Conservation (phyloP, 2,329 filamentous ascomycete genomes). For the Stenocarpella maydis region DNA sequence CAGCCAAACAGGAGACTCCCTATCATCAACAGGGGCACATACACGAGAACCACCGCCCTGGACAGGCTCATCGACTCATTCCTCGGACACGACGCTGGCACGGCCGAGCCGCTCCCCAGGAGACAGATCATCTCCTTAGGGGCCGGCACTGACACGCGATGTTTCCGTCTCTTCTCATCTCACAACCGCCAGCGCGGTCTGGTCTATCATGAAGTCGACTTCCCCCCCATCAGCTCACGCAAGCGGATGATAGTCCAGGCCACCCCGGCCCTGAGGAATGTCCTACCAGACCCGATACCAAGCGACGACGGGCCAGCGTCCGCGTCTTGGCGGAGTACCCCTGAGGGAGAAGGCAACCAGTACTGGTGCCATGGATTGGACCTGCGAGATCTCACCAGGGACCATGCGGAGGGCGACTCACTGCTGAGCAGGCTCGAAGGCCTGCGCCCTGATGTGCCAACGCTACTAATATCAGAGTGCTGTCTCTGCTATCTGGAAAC, state of each 20-base stretch:
- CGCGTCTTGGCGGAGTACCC: slow-evolving; percentile 52
- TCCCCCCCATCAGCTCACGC: slow-evolving; percentile 73
- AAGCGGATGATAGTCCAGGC: slow-evolving; percentile 68
- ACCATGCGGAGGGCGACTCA: slow-evolving; percentile 24
- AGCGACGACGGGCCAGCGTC: slow-evolving; percentile 33
- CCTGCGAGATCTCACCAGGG: slow-evolving; percentile 66
- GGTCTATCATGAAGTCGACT: slow-evolving; percentile 93
- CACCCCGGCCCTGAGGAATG: slow-evolving; percentile 50
- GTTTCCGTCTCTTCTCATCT: slow-evolving; percentile 74
- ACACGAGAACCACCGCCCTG: slow-evolving; percentile 84
- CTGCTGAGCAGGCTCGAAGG: slow-evolving; percentile 34
- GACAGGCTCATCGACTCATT: slow-evolving; percentile 81
- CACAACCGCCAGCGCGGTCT: slow-evolving; percentile 51
- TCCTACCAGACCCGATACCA: slow-evolving; percentile 47
- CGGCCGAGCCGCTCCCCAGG: slow-evolving; percentile 14
- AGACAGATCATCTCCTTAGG: slow-evolving; percentile 92
- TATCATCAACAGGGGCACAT: slow-evolving; percentile 97
- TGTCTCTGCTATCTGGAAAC: slow-evolving; percentile 89
- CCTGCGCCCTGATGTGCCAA: slow-evolving; percentile 71
- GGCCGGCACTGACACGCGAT: slow-evolving; percentile 91
- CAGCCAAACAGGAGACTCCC: slow-evolving; percentile 74
- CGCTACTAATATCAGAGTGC: slow-evolving; percentile 91
- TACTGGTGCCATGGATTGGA: slow-evolving; percentile 73
- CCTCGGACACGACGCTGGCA: slow-evolving; percentile 51
- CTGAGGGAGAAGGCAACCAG: slow-evolving; percentile 48